Percentiles rank a stretch among this genome's conserved stretches.
These are phyloP conservation scores for Cydonia oblonga DNA, from an alignment of 331 rosid species.

Conservation along the genomic window DNA sequence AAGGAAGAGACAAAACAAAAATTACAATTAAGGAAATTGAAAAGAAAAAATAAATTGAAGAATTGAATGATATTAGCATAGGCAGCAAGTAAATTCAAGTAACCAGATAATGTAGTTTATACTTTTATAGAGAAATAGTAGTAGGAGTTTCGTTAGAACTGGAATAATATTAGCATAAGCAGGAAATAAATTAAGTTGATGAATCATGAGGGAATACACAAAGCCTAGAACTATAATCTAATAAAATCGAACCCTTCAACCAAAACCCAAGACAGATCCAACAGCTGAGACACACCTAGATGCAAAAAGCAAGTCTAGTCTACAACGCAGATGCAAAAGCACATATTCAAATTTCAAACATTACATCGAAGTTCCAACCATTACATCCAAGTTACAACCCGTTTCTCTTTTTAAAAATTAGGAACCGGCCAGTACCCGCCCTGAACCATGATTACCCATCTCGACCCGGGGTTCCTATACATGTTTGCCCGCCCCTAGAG, in stretches of 20 bases:
- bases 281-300: conserved; percentile 34
- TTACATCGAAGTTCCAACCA: too few relatives aligned
- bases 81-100: neutral
- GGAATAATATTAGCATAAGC: conserved; percentile 6
- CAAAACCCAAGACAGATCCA: conserved; percentile 54
- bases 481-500: too few relatives aligned
- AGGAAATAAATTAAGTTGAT: conserved; percentile 11
- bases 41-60: neutral
- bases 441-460: too few relatives aligned
- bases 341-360: too few relatives aligned
- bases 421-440: too few relatives aligned
- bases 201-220: conserved; percentile 13
- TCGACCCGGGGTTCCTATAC: too few relatives aligned
- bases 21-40: neutral
- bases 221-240: conserved; percentile 39
- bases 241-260: conserved; percentile 14
- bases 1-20: neutral
- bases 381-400: too few relatives aligned
- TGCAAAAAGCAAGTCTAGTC: conserved; percentile 19
- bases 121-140: neutral
- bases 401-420: too few relatives aligned
- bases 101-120: conserved; percentile 8
- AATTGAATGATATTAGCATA: neutral
- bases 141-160: neutral
- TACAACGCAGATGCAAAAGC: too few relatives aligned